phyloP scores from a whole-genome alignment of 2,329 filamentous ascomycete species.

The Pleochaeta shiraiana region DNA sequence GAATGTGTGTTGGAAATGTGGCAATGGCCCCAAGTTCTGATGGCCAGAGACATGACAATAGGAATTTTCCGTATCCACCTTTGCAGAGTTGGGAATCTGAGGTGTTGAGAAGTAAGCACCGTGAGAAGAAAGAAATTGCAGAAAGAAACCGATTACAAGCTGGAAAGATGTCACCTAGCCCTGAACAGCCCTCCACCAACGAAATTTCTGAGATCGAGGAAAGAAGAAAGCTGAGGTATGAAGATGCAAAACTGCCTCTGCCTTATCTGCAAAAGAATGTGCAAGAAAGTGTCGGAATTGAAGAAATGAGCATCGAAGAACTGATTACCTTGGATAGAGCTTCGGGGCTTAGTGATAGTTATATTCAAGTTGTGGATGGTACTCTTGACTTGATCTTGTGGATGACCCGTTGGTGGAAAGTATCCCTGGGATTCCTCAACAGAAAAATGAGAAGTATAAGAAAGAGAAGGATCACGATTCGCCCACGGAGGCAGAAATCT shows the following conservation, averaged over 20 bases:
- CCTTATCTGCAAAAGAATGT: background rate
- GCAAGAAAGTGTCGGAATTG: background rate
- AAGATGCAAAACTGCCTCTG: background rate
- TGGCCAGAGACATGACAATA: background rate
- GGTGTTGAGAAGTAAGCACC: background rate
- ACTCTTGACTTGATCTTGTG: background rate
- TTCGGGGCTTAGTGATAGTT: background rate
- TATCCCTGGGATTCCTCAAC: background rate
- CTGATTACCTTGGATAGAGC: background rate
- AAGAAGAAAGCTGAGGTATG: background rate
- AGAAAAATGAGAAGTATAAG: background rate
- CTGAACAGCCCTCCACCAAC: background rate
- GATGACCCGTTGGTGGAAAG: background rate
- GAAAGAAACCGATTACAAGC: background rate
- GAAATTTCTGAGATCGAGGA: background rate
- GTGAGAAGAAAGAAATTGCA: background rate
- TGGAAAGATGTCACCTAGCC: background rate
- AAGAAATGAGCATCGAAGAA: background rate
- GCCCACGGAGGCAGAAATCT: background rate
- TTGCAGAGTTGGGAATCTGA: background rate
- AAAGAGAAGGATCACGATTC: background rate
- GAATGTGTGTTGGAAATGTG: background rate
- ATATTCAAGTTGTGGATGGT: background rate
- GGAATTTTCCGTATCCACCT: background rate
- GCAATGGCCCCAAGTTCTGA: background rate